phyloP scores from a whole-genome alignment of 345 rosid genomes.

The Sonneratia alba region DNA sequence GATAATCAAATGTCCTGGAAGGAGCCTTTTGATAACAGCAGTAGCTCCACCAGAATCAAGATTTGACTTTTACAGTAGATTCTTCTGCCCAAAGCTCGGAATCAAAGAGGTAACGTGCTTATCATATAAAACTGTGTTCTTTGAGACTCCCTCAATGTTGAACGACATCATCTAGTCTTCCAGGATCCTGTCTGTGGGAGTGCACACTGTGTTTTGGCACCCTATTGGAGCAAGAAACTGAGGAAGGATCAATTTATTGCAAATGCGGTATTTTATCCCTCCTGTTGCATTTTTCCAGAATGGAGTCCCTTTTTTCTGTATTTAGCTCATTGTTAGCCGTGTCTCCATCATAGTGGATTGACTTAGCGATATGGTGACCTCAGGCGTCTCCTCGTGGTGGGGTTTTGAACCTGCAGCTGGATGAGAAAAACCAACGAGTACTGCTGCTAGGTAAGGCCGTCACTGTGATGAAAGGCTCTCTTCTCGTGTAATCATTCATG shows the following conservation, averaged over 20 bases:
- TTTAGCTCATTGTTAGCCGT: neutral
- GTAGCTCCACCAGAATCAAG: slow-evolving; percentile 42
- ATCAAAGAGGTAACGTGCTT: slow-evolving; percentile 43
- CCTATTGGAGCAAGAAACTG: slow-evolving; percentile 62
- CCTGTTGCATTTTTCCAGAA: neutral
- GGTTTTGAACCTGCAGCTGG: slow-evolving; percentile 36
- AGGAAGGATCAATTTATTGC: slow-evolving; percentile 54
- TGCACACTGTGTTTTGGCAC: slow-evolving; percentile 68
- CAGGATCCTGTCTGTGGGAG: slow-evolving; percentile 86
- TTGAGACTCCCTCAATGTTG: neutral
- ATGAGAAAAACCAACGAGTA: slow-evolving; percentile 46
- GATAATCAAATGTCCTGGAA: slow-evolving; percentile 40
- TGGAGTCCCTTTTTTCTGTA: neutral
- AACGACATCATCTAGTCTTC: neutral
- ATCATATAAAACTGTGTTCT: neutral
- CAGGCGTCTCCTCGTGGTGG: slow-evolving; percentile 73
- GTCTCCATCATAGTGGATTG: neutral
- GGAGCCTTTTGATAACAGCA: slow-evolving; percentile 51
- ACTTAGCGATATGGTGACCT: neutral
- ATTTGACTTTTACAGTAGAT: slow-evolving; percentile 66
- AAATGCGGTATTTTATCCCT: slow-evolving; percentile 31
- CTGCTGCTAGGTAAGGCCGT: slow-evolving; percentile 55
- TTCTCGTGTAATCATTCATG: slow-evolving; percentile 31
- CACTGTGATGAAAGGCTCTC: slow-evolving; percentile 54
- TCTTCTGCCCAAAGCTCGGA: slow-evolving; percentile 55